These are phyloP conservation scores for Penicillium sp. DNA, from an alignment of 2,329 filamentous ascomycete genomes.

Conservation along the genomic window DNA sequence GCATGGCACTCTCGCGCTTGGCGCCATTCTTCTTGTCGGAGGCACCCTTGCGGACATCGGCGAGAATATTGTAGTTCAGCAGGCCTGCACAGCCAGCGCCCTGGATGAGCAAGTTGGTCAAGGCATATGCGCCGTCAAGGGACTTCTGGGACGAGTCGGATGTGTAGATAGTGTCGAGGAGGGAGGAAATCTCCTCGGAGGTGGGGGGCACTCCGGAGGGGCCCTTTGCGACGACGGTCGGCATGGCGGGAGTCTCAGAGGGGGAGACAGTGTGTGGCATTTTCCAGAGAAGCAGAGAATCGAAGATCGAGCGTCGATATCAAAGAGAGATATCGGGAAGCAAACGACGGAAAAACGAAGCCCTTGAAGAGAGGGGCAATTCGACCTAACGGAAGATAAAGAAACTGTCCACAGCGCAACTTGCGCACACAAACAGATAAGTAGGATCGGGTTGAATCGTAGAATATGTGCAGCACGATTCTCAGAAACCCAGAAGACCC, in stretches of 20 bases:
- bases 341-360: background rate
- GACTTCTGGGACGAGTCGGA: slow-evolving; percentile 67
- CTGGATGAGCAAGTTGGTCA: slow-evolving; percentile 63
- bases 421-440: slow-evolving; percentile 3
- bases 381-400: slow-evolving; percentile 4
- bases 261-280: slow-evolving; percentile 49
- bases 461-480: slow-evolving; percentile 7
- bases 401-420: slow-evolving; percentile 1
- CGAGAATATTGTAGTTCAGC: slow-evolving; percentile 59
- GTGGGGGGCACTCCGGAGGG: slow-evolving; percentile 53
- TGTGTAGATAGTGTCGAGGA: slow-evolving; percentile 66
- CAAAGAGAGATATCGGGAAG: slow-evolving; percentile 10
- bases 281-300: slow-evolving; percentile 18
- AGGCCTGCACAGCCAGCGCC: slow-evolving; percentile 64
- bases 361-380: slow-evolving; percentile 9
- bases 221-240: slow-evolving; percentile 49
- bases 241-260: slow-evolving; percentile 35
- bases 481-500: slow-evolving; percentile 3
- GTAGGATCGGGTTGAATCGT: slow-evolving; percentile 2
- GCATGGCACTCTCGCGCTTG: slow-evolving; percentile 86
- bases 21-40: slow-evolving; percentile 89
- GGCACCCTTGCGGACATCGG: slow-evolving; percentile 71
- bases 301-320: slow-evolving; percentile 6
- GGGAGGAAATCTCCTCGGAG: slow-evolving; percentile 61
- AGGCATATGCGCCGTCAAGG: slow-evolving; percentile 64